These are phyloP conservation scores for Setaria viridis DNA, from an alignment of 202 grass and related monocot genomes.

Conservation along the genomic window DNA sequence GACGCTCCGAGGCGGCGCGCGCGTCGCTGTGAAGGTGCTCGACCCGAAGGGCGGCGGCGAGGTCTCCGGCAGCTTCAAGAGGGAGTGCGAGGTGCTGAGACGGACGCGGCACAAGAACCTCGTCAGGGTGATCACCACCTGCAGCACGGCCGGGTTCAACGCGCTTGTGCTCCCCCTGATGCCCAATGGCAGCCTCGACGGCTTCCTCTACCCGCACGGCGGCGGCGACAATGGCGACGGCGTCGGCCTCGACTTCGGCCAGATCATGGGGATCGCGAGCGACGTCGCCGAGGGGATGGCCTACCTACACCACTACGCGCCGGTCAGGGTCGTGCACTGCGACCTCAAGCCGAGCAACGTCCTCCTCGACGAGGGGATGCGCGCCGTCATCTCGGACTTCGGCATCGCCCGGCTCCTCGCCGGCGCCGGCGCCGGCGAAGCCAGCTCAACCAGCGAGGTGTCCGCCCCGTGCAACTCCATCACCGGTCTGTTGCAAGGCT, in stretches of 20 bases:
- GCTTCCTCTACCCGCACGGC: slow-evolving; percentile 48
- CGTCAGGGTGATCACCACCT: slow-evolving; percentile 71
- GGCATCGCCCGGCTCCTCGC: slow-evolving; percentile 59
- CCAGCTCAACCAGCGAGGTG: slow-evolving; percentile 42
- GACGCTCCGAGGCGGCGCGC: slow-evolving; percentile 44
- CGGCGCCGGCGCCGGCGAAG: slow-evolving; percentile 28
- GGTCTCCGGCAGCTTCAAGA: slow-evolving; percentile 59
- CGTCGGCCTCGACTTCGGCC: slow-evolving; percentile 29
- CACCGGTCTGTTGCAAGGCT: slow-evolving; percentile 77
- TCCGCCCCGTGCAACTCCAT: slow-evolving; percentile 71
- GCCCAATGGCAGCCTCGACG: slow-evolving; percentile 68
- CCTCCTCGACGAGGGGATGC: slow-evolving; percentile 72
- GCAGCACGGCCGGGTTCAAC: slow-evolving; percentile 61
- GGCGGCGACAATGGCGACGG: background rate
- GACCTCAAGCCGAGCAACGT: slow-evolving; percentile 81
- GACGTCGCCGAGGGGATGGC: slow-evolving; percentile 75
- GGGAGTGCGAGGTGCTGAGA: slow-evolving; percentile 75
- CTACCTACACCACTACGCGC: slow-evolving; percentile 76
- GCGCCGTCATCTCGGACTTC: slow-evolving; percentile 70
- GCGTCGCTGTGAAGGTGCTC: slow-evolving; percentile 72
- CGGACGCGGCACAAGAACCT: slow-evolving; percentile 77
- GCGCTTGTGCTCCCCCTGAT: slow-evolving; percentile 69
- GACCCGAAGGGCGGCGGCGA: slow-evolving; percentile 63
- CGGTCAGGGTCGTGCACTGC: slow-evolving; percentile 70
- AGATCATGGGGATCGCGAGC: slow-evolving; percentile 54